Evolutionary conservation across 768 basidiomycete species (phyloP), one percentile per base, ranked within the genome.

Genomic region (Kwoniella shandongensis): DNA sequence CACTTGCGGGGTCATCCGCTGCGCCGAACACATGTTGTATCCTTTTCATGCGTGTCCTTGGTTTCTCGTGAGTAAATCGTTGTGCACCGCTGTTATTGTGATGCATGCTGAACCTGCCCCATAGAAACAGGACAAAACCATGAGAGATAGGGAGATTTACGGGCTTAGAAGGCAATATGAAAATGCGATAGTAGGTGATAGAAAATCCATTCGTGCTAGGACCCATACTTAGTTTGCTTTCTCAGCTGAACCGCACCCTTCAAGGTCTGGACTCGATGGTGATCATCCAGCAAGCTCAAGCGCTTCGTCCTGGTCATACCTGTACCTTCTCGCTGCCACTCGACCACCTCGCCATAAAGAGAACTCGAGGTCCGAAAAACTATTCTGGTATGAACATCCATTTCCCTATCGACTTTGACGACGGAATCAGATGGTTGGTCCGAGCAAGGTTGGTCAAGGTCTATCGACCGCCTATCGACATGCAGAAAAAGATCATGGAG

Each of bases 371-470:
- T 18, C 40, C 8, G 8, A n/a, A 23, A 18, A n/a, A 7, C 7
- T 32, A 32, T 18, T n/a, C 17, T 42, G 17, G n/a, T 8, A 42
- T 18, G n/a, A 42, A 42, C 22, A n/a, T 18, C 40, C 40, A 42
- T 42, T 42, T 42, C n/a, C n/a, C 22, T 17, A n/a, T 42, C 22
- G 22, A n/a, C 6, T 42, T 42, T 17, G 40, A 42, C 40, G 40
- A 42, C 40, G 40, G 40, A 7, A 23, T 42, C 40, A 42, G n/a
- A 42, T 42, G 40, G 40, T 5, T 42, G 40, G 40, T 18, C n/a
- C 40, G 40, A 42, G 40, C 22, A n/a, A 6, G 40, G 40, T 17
- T 18, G 40, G n/a, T 17, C n/a, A n/a, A 42, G 6, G 40, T 18
- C 40, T n/a, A 42, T n/a, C 17, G n/a, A 5, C n/a, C 40, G 8